Percentiles rank a stretch among this genome's conserved stretches.
phyloP scores from a whole-genome alignment of 192 early-diverging fungal species.

The Gonapodya prolifera region DNA sequence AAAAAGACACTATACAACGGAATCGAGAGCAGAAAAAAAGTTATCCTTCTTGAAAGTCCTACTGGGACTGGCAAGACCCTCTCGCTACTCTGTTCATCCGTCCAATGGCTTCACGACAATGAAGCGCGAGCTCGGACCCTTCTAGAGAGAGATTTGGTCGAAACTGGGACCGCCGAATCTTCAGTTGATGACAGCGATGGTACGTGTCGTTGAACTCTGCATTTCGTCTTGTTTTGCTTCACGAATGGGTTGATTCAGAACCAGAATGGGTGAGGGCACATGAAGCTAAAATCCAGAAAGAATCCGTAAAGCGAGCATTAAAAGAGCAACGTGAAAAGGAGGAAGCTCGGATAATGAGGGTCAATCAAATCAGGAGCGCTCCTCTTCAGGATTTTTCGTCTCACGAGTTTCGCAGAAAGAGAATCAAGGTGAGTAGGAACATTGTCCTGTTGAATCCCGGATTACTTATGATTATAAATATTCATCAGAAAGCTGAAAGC shows the following conservation, averaged over 20 bases:
- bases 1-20: neutral
- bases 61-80: conserved; percentile 92
- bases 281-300: neutral
- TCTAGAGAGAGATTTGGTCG: neutral
- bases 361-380: neutral
- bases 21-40: conserved; percentile 17
- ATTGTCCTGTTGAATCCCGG: too few relatives aligned
- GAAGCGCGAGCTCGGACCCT: neutral
- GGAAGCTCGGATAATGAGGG: neutral
- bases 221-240: too few relatives aligned
- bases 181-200: neutral
- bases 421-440: too few relatives aligned
- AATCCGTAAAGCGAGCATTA: neutral
- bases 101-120: conserved; percentile 64
- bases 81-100: conserved; percentile 68
- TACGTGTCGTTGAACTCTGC: too few relatives aligned
- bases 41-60: conserved; percentile 82
- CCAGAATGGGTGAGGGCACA: neutral
- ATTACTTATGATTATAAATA: too few relatives aligned
- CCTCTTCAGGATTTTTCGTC: too few relatives aligned
- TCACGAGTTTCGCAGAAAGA: too few relatives aligned
- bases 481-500: neutral
- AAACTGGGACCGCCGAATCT: neutral
- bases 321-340: neutral
- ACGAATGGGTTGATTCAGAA: neutral